phyloP scores from a whole-genome alignment of 2,329 filamentous ascomycete genomes.

The Domatiomyces globalis region DNA sequence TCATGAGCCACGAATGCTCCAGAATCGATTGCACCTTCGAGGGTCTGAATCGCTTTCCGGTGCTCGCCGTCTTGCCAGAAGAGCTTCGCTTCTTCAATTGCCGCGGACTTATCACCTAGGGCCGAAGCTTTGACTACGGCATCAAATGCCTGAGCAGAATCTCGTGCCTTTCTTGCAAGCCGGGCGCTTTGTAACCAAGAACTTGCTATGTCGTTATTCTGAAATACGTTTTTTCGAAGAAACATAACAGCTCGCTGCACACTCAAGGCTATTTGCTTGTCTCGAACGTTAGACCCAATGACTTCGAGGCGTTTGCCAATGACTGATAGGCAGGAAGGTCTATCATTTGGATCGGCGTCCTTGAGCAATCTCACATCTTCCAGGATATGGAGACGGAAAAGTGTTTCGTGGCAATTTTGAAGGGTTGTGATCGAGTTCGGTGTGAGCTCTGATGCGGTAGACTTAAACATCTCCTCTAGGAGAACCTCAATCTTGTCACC shows the following conservation, averaged over 20 bases:
- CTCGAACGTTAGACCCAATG: conserved; percentile 72
- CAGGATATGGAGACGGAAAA: conserved; percentile 75
- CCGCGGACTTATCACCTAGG: conserved; percentile 71
- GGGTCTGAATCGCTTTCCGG: conserved; percentile 81
- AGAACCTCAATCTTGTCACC: conserved; percentile 39
- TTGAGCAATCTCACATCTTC: conserved; percentile 60
- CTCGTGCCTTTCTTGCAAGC: conserved; percentile 72
- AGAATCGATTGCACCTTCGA: conserved; percentile 71
- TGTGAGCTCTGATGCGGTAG: conserved; percentile 60
- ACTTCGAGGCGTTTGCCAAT: conserved; percentile 71
- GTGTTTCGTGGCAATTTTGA: conserved; percentile 67
- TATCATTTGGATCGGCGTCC: conserved; percentile 35
- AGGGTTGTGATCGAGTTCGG: conserved; percentile 65
- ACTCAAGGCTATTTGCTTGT: conserved; percentile 87
- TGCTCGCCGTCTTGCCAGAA: conserved; percentile 89
- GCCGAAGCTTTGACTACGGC: conserved; percentile 79
- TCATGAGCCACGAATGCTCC: conserved; percentile 53
- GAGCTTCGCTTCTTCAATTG: conserved; percentile 84
- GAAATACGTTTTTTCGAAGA: conserved; percentile 47
- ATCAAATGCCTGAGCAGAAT: conserved; percentile 78
- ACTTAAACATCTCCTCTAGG: conserved; percentile 52
- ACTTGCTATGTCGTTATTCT: conserved; percentile 59
- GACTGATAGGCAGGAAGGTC: conserved; percentile 35
- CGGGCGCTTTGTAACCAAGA: conserved; percentile 76
- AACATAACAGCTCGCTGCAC: conserved; percentile 80